phyloP scores from a whole-genome alignment of 495 filamentous ascomycete genomes.

The Thermothielavioides terrestris region DNA sequence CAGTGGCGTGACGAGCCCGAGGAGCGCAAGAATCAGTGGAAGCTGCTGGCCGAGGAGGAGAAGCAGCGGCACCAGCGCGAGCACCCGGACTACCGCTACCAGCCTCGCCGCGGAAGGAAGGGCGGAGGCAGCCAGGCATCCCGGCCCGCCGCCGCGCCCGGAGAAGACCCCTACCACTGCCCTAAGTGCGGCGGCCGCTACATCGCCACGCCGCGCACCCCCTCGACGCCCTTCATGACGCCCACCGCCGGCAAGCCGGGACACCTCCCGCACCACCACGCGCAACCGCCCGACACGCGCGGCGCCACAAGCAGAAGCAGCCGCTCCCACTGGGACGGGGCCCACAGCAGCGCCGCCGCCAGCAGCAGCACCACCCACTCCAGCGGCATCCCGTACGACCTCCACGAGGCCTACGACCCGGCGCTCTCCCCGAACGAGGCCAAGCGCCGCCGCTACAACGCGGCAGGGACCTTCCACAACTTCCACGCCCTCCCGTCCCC shows the following conservation, averaged over 20 bases:
- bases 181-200: conserved; percentile 55
- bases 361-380: too few relatives aligned
- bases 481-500: conserved; percentile 17
- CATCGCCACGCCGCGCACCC: conserved; percentile 49
- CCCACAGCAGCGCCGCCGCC: not conserved
- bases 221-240: conserved; percentile 41
- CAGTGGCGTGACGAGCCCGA: conserved; percentile 73
- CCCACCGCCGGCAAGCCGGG: conserved; percentile 24
- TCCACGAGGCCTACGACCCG: conserved; percentile 33
- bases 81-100: conserved; percentile 91
- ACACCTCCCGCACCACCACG: conserved; percentile 11
- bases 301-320: not conserved
- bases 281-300: conserved; percentile 2
- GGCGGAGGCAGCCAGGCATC: conserved; percentile 16
- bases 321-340: conserved; percentile 4
- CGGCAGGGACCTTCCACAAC: conserved; percentile 17
- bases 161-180: conserved; percentile 46
- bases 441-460: conserved; percentile 50
- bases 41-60: conserved; percentile 85
- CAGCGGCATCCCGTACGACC: conserved; percentile 20
- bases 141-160: conserved; percentile 25
- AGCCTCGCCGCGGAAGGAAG: conserved; percentile 66
- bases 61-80: conserved; percentile 82
- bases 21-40: conserved; percentile 81
- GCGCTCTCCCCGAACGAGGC: conserved; percentile 39